phyloP scores from a whole-genome alignment of 2,329 filamentous ascomycete genomes.

The Colletotrichum limetticola region DNA sequence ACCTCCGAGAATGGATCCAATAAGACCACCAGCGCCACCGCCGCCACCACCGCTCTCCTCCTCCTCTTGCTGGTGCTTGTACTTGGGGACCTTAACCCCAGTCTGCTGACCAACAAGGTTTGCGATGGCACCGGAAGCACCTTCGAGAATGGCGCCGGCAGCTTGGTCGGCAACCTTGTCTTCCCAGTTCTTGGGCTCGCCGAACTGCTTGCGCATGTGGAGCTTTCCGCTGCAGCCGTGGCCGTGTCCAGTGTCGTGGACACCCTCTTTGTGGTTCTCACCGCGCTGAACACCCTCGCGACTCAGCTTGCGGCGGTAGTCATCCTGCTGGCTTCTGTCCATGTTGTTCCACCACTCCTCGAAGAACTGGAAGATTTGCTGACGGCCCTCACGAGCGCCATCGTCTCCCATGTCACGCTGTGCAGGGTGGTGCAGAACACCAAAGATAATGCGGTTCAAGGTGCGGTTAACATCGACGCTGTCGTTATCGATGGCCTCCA shows the following conservation, averaged over 20 bases:
- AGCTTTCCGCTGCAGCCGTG: conserved; percentile 86
- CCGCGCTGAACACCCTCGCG: conserved; percentile 81
- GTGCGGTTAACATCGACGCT: conserved; percentile 74
- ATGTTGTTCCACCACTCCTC: conserved; percentile 84
- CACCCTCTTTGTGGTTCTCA: conserved; percentile 87
- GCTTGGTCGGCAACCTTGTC: conserved; percentile 67
- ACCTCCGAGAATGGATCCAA: conserved; percentile 75
- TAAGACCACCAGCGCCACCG: conserved; percentile 74
- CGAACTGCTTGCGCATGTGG: conserved; percentile 77
- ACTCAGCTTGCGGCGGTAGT: conserved; percentile 79
- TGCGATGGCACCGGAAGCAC: conserved; percentile 65
- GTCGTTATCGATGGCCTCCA: conserved; percentile 88
- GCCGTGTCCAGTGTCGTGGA: conserved; percentile 84
- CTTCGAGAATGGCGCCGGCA: conserved; percentile 66
- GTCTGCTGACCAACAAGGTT: conserved; percentile 58
- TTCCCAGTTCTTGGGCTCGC: conserved; percentile 59
- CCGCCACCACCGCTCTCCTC: conserved; percentile 63
- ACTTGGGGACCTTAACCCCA: conserved; percentile 52
- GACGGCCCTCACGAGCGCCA: conserved; percentile 77
- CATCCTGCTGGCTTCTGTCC: conserved; percentile 69
- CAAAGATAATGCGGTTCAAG: conserved; percentile 80
- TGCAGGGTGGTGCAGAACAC: conserved; percentile 90
- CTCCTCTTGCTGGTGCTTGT: conserved; percentile 45
- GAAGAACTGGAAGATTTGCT: conserved; percentile 82
- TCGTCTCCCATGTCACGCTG: conserved; percentile 77